These are phyloP conservation scores for Nepenthes mirabilis DNA, from an alignment of 148 eudicot genomes.

Conservation along the genomic window DNA sequence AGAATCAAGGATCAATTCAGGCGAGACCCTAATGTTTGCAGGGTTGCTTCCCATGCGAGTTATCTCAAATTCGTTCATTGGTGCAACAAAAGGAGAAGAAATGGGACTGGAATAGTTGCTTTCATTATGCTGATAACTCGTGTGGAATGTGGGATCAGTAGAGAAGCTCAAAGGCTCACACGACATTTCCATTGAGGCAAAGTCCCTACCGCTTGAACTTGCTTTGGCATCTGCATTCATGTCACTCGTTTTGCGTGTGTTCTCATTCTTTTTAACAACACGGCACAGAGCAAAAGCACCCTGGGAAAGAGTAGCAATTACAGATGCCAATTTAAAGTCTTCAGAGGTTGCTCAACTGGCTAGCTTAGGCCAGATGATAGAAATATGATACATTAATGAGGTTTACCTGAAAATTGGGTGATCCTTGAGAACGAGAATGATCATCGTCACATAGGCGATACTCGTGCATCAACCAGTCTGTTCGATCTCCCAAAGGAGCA, in stretches of 20 bases:
- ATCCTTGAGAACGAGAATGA: conserved; percentile 24
- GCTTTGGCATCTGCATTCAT: conserved; percentile 26
- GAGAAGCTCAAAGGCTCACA: conserved; percentile 30
- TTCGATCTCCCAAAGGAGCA: conserved; percentile 73
- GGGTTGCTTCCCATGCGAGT: conserved; percentile 29
- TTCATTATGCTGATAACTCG: conserved; percentile 21
- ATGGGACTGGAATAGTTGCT: conserved; percentile 50
- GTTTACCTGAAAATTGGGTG: conserved; percentile 45
- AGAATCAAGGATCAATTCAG: conserved; percentile 65
- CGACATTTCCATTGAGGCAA: conserved; percentile 11
- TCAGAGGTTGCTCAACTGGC: neutral
- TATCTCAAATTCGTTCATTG: conserved; percentile 29
- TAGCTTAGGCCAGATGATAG: neutral
- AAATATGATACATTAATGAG: neutral
- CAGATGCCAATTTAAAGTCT: neutral
- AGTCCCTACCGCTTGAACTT: conserved; percentile 24
- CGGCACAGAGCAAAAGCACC: conserved; percentile 68
- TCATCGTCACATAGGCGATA: conserved; percentile 67
- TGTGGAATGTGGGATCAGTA: conserved; percentile 20
- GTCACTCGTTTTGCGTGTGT: conserved; percentile 13
- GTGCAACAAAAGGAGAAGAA: conserved; percentile 39
- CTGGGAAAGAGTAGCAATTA: conserved; percentile 19
- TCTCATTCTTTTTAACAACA: conserved; percentile 48
- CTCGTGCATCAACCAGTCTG: conserved; percentile 93
- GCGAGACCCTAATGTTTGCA: conserved; percentile 43